Evolutionary conservation across 2,329 filamentous ascomycete genomes (phyloP).

Genomic region (Sporothrix pallida): DNA sequence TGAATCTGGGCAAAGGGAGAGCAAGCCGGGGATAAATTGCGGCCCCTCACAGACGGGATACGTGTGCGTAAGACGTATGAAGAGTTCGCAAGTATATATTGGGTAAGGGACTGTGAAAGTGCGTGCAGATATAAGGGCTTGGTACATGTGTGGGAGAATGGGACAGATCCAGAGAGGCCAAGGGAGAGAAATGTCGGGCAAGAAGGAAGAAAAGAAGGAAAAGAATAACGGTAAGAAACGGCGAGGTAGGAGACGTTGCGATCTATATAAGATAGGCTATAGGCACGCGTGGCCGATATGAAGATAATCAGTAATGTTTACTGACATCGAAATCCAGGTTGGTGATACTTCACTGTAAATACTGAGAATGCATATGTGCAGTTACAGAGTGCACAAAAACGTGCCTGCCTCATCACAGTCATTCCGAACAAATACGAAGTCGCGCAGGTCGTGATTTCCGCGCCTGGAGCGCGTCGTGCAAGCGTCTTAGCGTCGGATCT

Average conservation of each 20-base stretch:
- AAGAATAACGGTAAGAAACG: background rate
- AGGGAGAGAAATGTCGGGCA: background rate
- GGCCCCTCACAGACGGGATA: slow-evolving; percentile 22
- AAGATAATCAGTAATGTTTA: background rate
- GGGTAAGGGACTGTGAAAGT: background rate
- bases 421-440: background rate
- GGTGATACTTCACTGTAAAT: background rate
- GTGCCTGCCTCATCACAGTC: no score
- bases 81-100: background rate
- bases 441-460: slow-evolving; percentile 24
- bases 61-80: no score
- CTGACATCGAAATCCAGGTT: slow-evolving; percentile 15
- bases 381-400: no score
- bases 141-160: slow-evolving; percentile 12
- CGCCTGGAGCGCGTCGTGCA: slow-evolving; percentile 8
- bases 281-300: slow-evolving; percentile 9
- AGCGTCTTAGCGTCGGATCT: background rate
- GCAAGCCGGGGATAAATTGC: slow-evolving; percentile 29
- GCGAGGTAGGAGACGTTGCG: background rate
- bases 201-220: background rate
- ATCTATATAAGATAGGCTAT: slow-evolving; percentile 2
- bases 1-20: slow-evolving; percentile 22
- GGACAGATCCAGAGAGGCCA: background rate
- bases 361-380: no score
- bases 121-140: background rate